Base-by-base conservation (phyloP, 768 basidiomycete genomes). In the Boletus pseudo-olivaceus region DNA sequence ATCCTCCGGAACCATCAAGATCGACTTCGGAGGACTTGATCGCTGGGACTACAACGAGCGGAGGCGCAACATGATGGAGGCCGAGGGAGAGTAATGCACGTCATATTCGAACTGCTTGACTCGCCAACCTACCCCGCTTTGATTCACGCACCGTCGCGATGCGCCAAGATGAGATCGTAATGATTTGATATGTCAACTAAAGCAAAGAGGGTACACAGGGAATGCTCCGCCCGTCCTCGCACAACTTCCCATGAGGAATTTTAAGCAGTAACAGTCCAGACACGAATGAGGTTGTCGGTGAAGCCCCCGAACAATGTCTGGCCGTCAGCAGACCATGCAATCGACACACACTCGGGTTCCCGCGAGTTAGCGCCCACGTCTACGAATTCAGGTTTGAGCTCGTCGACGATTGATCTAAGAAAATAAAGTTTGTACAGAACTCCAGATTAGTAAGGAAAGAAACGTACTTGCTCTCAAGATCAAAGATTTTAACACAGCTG, bases 401-500 rank as follows among this genome's bases (percentile, higher is more conserved):
- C 96, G 65, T 98, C 97, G 55, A 99, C 97, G 68, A 98, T 97
- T 20, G 92, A 95, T 75, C 92, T 94, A 51, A 12, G 19, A 38
- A 15, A 15, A 37, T 14, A 49, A 34, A 40, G 38, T 34, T 44
- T 41, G 23, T 29, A 60, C 34, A n/a, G 42, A 44, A 44, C 30
- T 55, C 15, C 10, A 51, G 26, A n/a, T 5, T 15, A 41, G 17
- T 38, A 15, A 45, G 12, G 12, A 19, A 17, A 45, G 4, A 11
- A 17, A 86, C 92, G 69, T 64, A 93, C 93, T 98, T 98, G 88
- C 89, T 92, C 86, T 99, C 96, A 45, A 99, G 82, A 75, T 99
- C 97, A 70, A 98, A 99, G 75, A 99, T 98, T 80, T 98, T 98
- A 77, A 98, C 90, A 72, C 91, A 93, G 72, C 87, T 92, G 59